phyloP scores from a whole-genome alignment of 768 basidiomycete genomes.

The Auricularia cornea region DNA sequence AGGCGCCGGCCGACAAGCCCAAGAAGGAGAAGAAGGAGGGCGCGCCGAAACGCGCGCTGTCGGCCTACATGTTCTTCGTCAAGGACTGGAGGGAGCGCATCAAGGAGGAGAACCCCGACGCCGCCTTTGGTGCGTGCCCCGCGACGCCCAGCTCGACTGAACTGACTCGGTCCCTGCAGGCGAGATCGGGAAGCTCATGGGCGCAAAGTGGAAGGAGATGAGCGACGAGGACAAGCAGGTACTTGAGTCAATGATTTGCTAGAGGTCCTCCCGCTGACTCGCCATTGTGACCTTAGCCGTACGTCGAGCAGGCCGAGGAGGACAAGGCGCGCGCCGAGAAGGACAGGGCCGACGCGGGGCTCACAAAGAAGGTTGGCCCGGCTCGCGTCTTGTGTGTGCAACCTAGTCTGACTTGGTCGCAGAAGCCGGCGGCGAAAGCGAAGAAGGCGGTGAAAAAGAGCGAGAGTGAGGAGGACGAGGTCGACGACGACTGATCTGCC shows the following conservation, averaged over 20 bases:
- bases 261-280: no score
- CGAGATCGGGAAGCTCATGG: slow-evolving; percentile 90
- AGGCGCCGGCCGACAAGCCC: slow-evolving; percentile 40
- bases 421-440: no score
- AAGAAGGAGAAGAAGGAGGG: slow-evolving; percentile 73
- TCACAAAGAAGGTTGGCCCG: no score
- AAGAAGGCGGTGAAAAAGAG: no score
- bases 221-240: slow-evolving; percentile 89
- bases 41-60: slow-evolving; percentile 32
- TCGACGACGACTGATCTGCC: no score
- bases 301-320: slow-evolving; percentile 73
- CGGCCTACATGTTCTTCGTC: slow-evolving; percentile 39
- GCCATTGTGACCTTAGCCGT: slow-evolving; percentile 59
- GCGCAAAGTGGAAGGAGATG: slow-evolving; percentile 95
- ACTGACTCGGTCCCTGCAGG: slow-evolving; percentile 36
- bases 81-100: slow-evolving; percentile 29
- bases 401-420: no score
- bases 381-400: no score
- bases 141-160: no score
- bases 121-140: slow-evolving; percentile 64
- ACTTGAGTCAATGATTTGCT: no score
- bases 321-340: slow-evolving; percentile 81
- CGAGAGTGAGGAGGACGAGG: no score
- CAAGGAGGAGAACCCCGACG: slow-evolving; percentile 83
- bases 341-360: no score